These are phyloP conservation scores for Penicillium paneum DNA, from an alignment of 2,329 filamentous ascomycete genomes.

Conservation along the genomic window DNA sequence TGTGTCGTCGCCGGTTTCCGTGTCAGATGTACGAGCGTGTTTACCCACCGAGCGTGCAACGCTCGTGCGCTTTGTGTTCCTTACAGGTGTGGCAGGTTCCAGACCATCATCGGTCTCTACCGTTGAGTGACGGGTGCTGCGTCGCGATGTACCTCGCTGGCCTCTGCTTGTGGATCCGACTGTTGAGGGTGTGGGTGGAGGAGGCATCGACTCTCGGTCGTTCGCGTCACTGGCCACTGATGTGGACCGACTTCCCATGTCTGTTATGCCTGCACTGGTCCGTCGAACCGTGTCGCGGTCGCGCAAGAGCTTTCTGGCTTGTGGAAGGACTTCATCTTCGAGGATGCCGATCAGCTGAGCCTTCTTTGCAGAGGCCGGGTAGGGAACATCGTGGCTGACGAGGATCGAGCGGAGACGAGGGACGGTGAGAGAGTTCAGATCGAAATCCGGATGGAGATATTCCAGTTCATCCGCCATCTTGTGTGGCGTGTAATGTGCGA, in stretches of 20 bases:
- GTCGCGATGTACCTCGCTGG: constrained; percentile 51
- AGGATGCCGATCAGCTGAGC: constrained; percentile 81
- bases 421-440: constrained; percentile 77
- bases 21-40: constrained; percentile 31
- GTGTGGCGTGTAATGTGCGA: constrained; percentile 4
- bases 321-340: constrained; percentile 71
- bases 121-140: constrained; percentile 47
- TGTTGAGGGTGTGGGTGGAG: constrained; percentile 49
- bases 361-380: constrained; percentile 90
- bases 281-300: constrained; percentile 76
- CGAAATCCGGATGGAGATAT: constrained; percentile 84
- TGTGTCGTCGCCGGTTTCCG: constrained; percentile 32
- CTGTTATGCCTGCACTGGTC: constrained; percentile 78
- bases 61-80: constrained; percentile 30
- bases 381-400: constrained; percentile 80
- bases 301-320: constrained; percentile 71
- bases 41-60: constrained; percentile 36
- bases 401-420: constrained; percentile 87
- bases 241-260: constrained; percentile 65
- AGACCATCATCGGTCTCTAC: constrained; percentile 35
- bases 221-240: constrained; percentile 59
- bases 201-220: constrained; percentile 49
- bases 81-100: constrained; percentile 26
- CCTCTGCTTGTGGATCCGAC: constrained; percentile 55
- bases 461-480: constrained; percentile 61